Evolutionary conservation across 805 yeast species (phyloP).

Genomic region (Starmerella tilneyi): DNA sequence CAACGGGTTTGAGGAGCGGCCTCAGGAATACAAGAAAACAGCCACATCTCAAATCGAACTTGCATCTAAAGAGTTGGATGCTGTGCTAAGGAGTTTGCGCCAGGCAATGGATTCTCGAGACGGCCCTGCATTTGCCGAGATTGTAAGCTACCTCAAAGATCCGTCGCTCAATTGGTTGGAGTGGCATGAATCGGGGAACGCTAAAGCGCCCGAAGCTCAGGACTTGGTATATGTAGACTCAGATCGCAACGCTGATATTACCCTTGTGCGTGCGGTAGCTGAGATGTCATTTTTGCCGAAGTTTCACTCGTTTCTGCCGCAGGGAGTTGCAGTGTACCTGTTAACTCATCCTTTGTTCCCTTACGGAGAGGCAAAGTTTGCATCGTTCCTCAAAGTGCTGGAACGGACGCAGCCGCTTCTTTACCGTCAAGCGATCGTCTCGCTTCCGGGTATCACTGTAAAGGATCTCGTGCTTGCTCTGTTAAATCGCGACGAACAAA

Average conservation of each 20-base stretch:
- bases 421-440: constrained; percentile 69
- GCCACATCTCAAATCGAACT: constrained; percentile 35
- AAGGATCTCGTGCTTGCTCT: constrained; percentile 55
- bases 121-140: constrained; percentile 17
- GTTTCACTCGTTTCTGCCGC: constrained; percentile 35
- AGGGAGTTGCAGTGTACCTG: constrained; percentile 55
- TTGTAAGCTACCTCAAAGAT: constrained; percentile 21
- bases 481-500: constrained; percentile 46
- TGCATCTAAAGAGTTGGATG: constrained; percentile 31
- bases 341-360: constrained; percentile 87
- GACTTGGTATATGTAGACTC: constrained; percentile 49
- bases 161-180: constrained; percentile 16
- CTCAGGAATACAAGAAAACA: constrained; percentile 5
- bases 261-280: constrained; percentile 41
- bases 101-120: constrained; percentile 34
- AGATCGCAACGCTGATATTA: constrained; percentile 55
- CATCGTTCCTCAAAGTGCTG: constrained; percentile 41
- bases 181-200: constrained; percentile 10
- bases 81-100: constrained; percentile 37
- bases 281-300: constrained; percentile 34
- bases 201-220: constrained; percentile 28
- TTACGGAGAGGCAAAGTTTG: constrained; percentile 36
- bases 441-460: constrained; percentile 60
- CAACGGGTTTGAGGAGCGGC: constrained; percentile 28
- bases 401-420: constrained; percentile 47